Base-by-base conservation (phyloP, 164 flowering plant species). In the Taxillus chinensis region DNA sequence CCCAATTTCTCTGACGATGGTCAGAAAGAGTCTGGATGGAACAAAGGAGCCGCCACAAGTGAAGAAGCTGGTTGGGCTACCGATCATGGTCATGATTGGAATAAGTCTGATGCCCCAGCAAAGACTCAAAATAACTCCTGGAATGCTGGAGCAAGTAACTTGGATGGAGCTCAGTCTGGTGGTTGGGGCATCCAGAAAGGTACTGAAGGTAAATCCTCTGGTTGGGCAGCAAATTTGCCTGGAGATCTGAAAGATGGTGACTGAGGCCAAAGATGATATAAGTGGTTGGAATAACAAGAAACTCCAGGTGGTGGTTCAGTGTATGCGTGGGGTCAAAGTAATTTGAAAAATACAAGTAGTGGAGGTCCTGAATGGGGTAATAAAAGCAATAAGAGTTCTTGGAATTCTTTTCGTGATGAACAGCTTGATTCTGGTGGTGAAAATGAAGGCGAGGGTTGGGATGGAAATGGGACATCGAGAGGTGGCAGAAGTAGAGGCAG, bases 1-100 rank as follows among this genome's bases (percentile, higher is more conserved):
- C 13, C 8, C 17, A 63, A 62, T 10, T 66, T 39, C 41, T 43
- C 27, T 57, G 67, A 68, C 61, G 73, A 67, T 15, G 75, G 54
- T 0, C 65, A 64, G 39, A 15, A 39, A 8, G 58, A 59, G 12
- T 61, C 76, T 5, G 46, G 50, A 27, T 63, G 70, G 70, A 65
- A 46, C n/a, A 68, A 64, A 51, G 60, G 61, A 50, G 54, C 64
- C 53, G 68, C 55, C 49, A 63, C 17, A 11, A 61, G 51, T 41
- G 45, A 50, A 13, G 68, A 43, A 39, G 15, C 8, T n/a, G 65
- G n/a, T 56, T 55, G 43, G 37, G 17, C 57, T 56, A 67, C 57
- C 2, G 55, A 59, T 39, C 61, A 39, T 46, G 50, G 50, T 7
- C 12, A 13, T 5, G 39, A 14, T 62, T 62, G 57, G 64, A 51